Base-by-base conservation (phyloP, 257 asterid species). In the Solanum raphanifolium region DNA sequence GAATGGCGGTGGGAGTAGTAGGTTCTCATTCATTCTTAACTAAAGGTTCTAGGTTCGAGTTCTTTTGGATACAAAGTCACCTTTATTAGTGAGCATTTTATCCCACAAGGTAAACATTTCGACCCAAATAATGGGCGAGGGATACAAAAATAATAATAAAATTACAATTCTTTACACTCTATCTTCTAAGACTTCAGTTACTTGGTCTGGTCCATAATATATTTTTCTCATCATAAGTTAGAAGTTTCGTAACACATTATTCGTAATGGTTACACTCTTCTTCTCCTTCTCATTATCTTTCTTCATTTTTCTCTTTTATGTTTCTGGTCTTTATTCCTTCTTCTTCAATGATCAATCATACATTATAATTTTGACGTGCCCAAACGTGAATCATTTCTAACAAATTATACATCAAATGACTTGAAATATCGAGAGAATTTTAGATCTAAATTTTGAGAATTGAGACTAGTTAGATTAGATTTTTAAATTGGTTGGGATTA, bases 51-150 rank as follows among this genome's bases (percentile, higher is more conserved):
- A 55, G 2, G 2, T 6, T 20, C 0, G 11, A 55, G n/a, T 1
- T 55, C 10, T 20, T 55, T 55, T 2, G 9, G 0, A 20, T 55
- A 55, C 11, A 0, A 55, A 20, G 0, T 55, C 0, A 0, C n/a
- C n/a, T 55, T 55, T 55, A 55, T 2, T 20, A 55, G 9, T 16
- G 4, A 52, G 10, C 0, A 55, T 20, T 55, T 55, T 20, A 55
- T 1, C 10, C n/a, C n/a, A 18, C 11, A 55, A 18, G 23, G 0
- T 55, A 55, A 55, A 18, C 5, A 6, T 55, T 55, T 55, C 0
- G 2, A 55, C 5, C 1, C 65, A 55, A 55, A 55, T 2, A 55
- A 55, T 55, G n/a, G 10, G 65, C 0, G 65, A 55, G n/a, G 3
- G 3, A 6, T 55, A 20, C 3, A 16, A 18, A 55, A 18, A 18